Conservation (phyloP, 768 basidiomycete species). For the Stropharia rugosoannulata region DNA sequence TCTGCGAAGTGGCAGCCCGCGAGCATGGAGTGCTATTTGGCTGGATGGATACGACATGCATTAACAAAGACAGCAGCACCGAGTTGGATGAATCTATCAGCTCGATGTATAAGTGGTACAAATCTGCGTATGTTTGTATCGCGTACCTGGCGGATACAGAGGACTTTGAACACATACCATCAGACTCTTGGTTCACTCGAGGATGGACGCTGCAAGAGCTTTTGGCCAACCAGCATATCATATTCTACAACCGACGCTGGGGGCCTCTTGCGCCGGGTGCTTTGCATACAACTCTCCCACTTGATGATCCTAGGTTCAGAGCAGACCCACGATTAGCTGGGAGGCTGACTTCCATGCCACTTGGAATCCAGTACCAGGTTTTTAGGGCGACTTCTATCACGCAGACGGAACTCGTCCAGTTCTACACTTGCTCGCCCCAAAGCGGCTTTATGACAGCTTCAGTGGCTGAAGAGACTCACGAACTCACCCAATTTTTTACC, state of each 20-base stretch:
- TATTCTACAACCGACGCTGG: slow-evolving; percentile 1
- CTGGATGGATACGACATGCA: slow-evolving; percentile 8
- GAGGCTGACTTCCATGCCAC: too few relatives aligned
- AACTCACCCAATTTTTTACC: too few relatives aligned
- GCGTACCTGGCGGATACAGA: slow-evolving; percentile 1
- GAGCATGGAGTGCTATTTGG: neutral
- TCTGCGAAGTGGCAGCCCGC: neutral
- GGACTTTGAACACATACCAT: neutral
- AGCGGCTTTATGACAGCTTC: too few relatives aligned
- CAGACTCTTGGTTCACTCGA: neutral
- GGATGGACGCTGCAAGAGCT: slow-evolving; percentile 7
- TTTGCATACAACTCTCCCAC: neutral
- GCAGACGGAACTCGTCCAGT: neutral
- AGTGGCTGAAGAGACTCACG: too few relatives aligned
- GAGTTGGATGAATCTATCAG: slow-evolving; percentile 9
- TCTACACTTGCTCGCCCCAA: neutral
- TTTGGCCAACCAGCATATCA: neutral
- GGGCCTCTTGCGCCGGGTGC: neutral
- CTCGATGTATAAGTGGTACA: slow-evolving; percentile 8
- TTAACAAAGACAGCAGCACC: slow-evolving; percentile 6
- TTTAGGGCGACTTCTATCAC: neutral
- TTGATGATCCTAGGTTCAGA: neutral
- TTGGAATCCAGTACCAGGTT: neutral
- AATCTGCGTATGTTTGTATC: neutral
- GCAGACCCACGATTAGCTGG: neutral